Base-by-base conservation (phyloP, 306 rosid genomes). In the Lathyrus aphaca region DNA sequence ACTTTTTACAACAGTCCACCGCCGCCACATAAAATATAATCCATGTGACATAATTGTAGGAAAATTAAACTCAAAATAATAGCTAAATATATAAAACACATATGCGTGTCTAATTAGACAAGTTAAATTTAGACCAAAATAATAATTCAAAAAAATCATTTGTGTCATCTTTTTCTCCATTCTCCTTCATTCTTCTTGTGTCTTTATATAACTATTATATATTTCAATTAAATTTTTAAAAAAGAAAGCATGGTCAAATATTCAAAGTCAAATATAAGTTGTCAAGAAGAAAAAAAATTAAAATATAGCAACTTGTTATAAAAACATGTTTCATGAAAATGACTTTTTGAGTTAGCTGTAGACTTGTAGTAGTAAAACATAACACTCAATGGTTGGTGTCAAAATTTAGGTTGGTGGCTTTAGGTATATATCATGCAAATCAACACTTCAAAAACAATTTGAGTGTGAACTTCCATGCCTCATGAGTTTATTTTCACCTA, bases 331-430 rank as follows among this genome's bases (percentile, higher is more conserved):
- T 5, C 46, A 57, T 62, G 42, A 64, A 14, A 35, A 27, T 8
- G 66, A 49, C 42, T 38, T 70, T 56, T 46, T 21, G 14, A 6
- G 64, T 40, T 45, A 53, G 59, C 3, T 25, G 29, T 25, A 23
- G 27, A 23, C 13, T 30, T 27, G 59, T 27, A 44, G 82, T 64
- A 77, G 86, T 29, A 65, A 78, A 69, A 74, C 71, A 78, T 70
- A 69, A 54, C 72, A 51, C 39, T 74, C 82, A 65, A 46, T 23
- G 43, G 72, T 65, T 70, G 78, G 78, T 59, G 37, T 40, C 10
- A 10, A 57, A 65, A 10, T 0, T 39, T 40, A 35, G 82, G 74
- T 77, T 55, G 73, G 82, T 64, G 71, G 77, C 13, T 70, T 61
- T 53, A 54, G 75, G 62, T n/a, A n/a, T 7, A 29, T 30, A 74